Conservation (phyloP, 371 early-diverging fungal species). For the Zopfochytrium polystomum region DNA sequence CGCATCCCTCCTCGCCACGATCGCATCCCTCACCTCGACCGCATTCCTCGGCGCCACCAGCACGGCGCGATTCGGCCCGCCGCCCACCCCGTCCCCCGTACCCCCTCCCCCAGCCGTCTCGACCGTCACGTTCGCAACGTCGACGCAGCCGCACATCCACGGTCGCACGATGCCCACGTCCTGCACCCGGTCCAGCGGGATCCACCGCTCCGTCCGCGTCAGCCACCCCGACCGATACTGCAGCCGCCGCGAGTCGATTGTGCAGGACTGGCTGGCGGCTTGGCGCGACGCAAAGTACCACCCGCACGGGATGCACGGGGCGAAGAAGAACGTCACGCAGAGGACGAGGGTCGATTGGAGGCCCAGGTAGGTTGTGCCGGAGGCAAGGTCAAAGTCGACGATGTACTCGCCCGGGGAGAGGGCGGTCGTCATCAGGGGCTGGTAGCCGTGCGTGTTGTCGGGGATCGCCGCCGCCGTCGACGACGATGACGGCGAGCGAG, state of each 20-base stretch:
- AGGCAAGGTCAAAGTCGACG: too few relatives aligned
- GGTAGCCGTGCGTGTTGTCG: too few relatives aligned
- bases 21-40: background rate
- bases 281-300: background rate
- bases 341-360: too few relatives aligned
- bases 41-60: constrained; percentile 2
- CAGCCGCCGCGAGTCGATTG: background rate
- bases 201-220: background rate
- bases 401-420: too few relatives aligned
- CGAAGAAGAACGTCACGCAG: too few relatives aligned
- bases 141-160: too few relatives aligned
- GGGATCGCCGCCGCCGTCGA: too few relatives aligned
- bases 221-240: constrained; percentile 3
- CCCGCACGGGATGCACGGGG: background rate
- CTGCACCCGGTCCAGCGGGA: constrained; percentile 7
- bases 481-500: too few relatives aligned
- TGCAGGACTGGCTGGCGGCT: background rate
- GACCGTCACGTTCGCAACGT: background rate
- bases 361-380: too few relatives aligned
- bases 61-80: too few relatives aligned
- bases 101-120: constrained; percentile 3
- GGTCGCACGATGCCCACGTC: background rate
- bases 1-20: constrained; percentile 6
- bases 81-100: too few relatives aligned
- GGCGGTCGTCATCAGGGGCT: too few relatives aligned